Conservation (phyloP, 73 alveolate species). For the Effrenium voratum region DNA sequence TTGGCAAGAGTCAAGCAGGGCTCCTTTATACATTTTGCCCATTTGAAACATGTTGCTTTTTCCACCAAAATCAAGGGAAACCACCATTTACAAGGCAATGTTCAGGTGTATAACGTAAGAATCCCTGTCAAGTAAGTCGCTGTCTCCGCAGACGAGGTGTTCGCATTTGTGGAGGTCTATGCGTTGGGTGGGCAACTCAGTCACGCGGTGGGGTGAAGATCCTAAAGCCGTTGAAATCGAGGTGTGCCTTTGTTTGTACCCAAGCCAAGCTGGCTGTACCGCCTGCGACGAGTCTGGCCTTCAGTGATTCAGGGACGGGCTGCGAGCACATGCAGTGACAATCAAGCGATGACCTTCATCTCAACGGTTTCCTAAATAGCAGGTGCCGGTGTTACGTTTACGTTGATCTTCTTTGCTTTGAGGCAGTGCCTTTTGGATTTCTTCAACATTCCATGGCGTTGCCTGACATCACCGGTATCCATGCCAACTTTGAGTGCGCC, state of each 20-base stretch:
- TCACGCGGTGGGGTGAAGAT: not conserved
- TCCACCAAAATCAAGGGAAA: not conserved
- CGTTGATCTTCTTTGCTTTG: no score
- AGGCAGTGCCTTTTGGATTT: constrained; percentile 83
- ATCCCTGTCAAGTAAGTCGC: no score
- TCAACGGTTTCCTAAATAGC: not conserved
- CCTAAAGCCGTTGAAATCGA: not conserved
- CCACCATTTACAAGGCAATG: no score
- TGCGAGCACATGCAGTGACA: not conserved
- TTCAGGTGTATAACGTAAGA: no score
- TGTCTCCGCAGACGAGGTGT: no score
- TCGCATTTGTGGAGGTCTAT: constrained; percentile 78
- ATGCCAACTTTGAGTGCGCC: not conserved
- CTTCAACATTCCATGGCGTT: constrained; percentile 42
- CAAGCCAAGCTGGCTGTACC: constrained; percentile 41
- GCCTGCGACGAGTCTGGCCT: constrained; percentile 31
- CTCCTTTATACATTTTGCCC: not conserved
- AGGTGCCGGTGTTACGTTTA: not conserved
- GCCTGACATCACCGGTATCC: constrained; percentile 54
- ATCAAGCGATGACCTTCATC: not conserved
- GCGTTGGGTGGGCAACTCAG: not conserved
- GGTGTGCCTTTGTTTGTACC: constrained; percentile 71
- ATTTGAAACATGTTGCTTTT: not conserved
- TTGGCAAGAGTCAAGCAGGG: no score
- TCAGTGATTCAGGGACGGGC: not conserved